A percentile compares a stretch with the other conserved stretches of the same genome.
phyloP scores from a whole-genome alignment of 2,329 filamentous ascomycete genomes.

The Escovopsis sp. region DNA sequence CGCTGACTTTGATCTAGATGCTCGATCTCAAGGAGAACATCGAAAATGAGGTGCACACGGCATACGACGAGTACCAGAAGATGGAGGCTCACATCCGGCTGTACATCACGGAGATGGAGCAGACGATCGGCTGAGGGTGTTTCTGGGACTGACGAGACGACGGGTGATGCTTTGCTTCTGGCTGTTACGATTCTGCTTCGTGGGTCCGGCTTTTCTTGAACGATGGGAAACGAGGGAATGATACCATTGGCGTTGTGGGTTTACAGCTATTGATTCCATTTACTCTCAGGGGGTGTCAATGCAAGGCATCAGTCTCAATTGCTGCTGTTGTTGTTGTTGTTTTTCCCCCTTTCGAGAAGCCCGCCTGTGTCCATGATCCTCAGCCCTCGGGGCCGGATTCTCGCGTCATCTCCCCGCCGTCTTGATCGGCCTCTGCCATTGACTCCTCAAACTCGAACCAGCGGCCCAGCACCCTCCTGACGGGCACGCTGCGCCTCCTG shows the following conservation, averaged over 20 bases:
- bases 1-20: constrained; percentile 49
- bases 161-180: not conserved
- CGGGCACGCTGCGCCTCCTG: constrained; percentile 40
- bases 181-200: constrained; percentile 6
- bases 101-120: constrained; percentile 98
- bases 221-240: constrained; percentile 8
- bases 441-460: constrained; percentile 40
- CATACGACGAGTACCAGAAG: constrained; percentile 91
- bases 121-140: constrained; percentile 41
- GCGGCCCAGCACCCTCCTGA: constrained; percentile 41
- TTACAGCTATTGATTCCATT: not conserved
- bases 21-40: constrained; percentile 94
- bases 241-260: constrained; percentile 29
- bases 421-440: not conserved
- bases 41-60: constrained; percentile 79
- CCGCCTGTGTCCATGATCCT: too few relatives aligned
- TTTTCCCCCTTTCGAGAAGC: too few relatives aligned
- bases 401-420: too few relatives aligned
- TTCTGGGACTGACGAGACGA: not conserved
- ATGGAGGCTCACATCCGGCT: constrained; percentile 94
- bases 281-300: not conserved
- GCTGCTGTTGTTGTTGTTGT: too few relatives aligned
- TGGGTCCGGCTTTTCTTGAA: constrained; percentile 2
- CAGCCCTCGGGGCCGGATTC: too few relatives aligned
- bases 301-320: too few relatives aligned